Evolutionary conservation across 1,139 yeast genomes (phyloP), one percentile per base, ranked within the genome.

Genomic region (Debaryomyces sp.): DNA sequence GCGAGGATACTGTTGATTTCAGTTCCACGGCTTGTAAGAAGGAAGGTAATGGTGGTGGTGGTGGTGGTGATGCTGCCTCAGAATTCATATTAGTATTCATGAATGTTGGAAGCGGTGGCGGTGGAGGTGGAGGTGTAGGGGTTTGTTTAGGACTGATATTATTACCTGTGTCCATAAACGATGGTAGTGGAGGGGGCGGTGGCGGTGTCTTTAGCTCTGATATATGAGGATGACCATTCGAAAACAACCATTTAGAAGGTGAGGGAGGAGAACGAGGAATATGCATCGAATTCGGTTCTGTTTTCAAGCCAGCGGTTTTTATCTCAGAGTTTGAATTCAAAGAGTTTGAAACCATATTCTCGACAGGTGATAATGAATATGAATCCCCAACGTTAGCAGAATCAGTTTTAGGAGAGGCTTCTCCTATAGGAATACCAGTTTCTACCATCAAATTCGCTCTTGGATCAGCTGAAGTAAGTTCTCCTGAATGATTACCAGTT

Each of bases 241-340:
- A 21, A 7, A 27, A 35, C 12, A 35, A 18, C 43, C 35, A 41
- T 18, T 41, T n/a, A 8, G 43, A 30, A n/a, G 72, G 71, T 1
- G 76, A 73, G 3, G 75, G 73, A 8, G 70, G 67, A 9, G 73
- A 67, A 6, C 73, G 68, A 12, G 68, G 66, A 24, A 71, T 63
- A 10, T 32, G 18, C 26, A 44, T 5, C 18, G 32, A 15, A n/a
- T 13, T 32, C 10, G 32, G 29, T 33, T 33, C 43, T 10, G 66
- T 60, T 29, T 58, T 57, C 7, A 57, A 58, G n/a, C 64, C 58
- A 6, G 64, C 62, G 12, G 64, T 65, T 4, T 69, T 18, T 6
- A 35, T 13, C 4, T 30, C 37, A 26, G 33, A 17, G 26, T 13
- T 26, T n/a, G 13, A 21, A 10, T 27, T 22, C 13, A 7, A 26